phyloP scores from a whole-genome alignment of 345 rosid genomes.

The Carallia pectinifolia region DNA sequence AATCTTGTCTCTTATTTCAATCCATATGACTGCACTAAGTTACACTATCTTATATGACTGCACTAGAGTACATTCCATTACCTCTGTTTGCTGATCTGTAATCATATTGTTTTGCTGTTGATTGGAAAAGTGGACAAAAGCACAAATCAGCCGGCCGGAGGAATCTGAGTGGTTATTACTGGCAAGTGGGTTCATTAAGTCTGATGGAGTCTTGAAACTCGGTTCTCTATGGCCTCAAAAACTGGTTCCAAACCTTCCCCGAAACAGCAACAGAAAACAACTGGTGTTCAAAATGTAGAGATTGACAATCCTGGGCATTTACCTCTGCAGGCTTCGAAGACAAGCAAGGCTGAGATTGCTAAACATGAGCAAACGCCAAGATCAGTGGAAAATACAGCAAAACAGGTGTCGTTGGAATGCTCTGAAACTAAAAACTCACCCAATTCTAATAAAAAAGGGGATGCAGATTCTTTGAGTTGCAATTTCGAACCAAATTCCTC shows the following conservation, averaged over 20 bases:
- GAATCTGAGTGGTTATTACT: constrained; percentile 20
- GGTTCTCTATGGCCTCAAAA: constrained; percentile 47
- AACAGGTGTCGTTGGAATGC: constrained; percentile 29
- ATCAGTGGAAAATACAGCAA: constrained; percentile 30
- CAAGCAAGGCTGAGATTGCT: constrained; percentile 31
- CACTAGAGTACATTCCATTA: not conserved
- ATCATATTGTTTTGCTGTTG: constrained; percentile 7
- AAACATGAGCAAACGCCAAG: constrained; percentile 30
- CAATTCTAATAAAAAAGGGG: constrained; percentile 41
- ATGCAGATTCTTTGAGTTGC: constrained; percentile 33
- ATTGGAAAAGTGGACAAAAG: constrained; percentile 13
- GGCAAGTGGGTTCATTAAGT: constrained; percentile 21
- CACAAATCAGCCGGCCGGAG: constrained; percentile 7
- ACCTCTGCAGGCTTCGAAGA: constrained; percentile 36
- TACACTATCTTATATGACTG: not conserved
- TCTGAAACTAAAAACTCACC: constrained; percentile 41
- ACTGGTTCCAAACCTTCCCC: constrained; percentile 36
- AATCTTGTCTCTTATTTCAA: not conserved
- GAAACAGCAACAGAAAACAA: constrained; percentile 37
- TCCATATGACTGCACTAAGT: not conserved
- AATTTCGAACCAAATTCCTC: constrained; percentile 38
- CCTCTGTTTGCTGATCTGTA: not conserved
- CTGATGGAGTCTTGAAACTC: constrained; percentile 26
- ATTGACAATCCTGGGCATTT: constrained; percentile 37
- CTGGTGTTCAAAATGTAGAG: constrained; percentile 33